These are phyloP conservation scores for Dendrothele bispora DNA, from an alignment of 768 basidiomycete genomes.

Conservation along the genomic window DNA sequence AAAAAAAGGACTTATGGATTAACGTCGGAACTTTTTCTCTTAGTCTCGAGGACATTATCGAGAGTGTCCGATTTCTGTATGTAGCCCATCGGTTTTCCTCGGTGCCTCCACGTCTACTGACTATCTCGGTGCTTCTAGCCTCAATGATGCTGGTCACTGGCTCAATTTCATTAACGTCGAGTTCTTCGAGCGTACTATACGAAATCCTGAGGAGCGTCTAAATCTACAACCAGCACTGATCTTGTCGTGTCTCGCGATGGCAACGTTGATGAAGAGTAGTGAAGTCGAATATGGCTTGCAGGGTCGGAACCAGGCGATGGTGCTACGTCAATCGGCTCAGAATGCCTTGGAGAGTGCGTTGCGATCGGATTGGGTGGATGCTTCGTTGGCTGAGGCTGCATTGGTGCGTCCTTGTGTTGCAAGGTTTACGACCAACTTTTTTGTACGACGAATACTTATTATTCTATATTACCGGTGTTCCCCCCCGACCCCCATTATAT, in stretches of 20 bases:
- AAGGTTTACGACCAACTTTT: not conserved
- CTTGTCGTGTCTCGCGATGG: constrained; percentile 66
- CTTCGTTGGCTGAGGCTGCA: constrained; percentile 71
- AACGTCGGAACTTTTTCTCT: constrained; percentile 10
- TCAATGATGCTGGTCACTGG: constrained; percentile 62
- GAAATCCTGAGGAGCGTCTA: constrained; percentile 49
- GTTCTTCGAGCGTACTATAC: constrained; percentile 52
- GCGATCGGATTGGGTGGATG: constrained; percentile 53
- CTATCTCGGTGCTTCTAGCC: constrained; percentile 39
- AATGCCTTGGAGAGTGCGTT: constrained; percentile 51
- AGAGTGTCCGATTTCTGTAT: constrained; percentile 55
- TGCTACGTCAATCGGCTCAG: constrained; percentile 58
- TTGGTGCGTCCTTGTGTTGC: constrained; percentile 41
- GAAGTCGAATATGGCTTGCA: constrained; percentile 53
- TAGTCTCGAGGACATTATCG: constrained; percentile 49
- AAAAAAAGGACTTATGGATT: not conserved
- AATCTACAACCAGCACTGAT: constrained; percentile 73
- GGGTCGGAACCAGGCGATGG: constrained; percentile 59
- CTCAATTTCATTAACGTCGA: constrained; percentile 67
- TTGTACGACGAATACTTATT: not conserved
- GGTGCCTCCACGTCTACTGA: not conserved
- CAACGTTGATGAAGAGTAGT: constrained; percentile 72
- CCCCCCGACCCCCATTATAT: not conserved
- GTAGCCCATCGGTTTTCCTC: constrained; percentile 16
- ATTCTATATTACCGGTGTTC: not conserved